Base-by-base conservation (phyloP, 2,329 filamentous ascomycete species). In the Fusarium papillatum region DNA sequence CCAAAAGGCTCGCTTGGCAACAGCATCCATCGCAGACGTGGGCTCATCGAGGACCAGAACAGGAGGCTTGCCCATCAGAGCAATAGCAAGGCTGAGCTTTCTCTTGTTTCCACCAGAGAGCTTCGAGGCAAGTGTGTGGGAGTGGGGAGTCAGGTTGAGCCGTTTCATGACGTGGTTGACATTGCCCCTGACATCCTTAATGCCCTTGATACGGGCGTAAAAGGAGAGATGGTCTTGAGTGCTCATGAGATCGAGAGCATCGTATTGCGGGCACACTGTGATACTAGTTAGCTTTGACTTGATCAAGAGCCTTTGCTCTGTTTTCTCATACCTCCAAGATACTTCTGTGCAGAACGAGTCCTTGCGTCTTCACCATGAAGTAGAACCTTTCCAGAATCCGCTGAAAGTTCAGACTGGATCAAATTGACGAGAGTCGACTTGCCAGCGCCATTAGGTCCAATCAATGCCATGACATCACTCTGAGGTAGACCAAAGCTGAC, bases 1-100 rank as follows among this genome's bases (percentile, higher is more conserved):
- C 95, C 95, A 98, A 92, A 98, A 96, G 66, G 95, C 89, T 22
- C 95, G 90, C 83, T 98, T 97, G 0, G 94, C 93, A 0, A 94
- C 94, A 0, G 95, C 95, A 78, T 98, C 95, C 88, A 98, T 94
- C 2, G 95, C 95, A 0, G 92, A 95, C 2, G 90, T 93, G 0
- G 95, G 95, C 81, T 98, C 95, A 81, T 98, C 95, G 3, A 98
- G 91, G 0, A 98, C 88, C 1, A 98, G 85, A 0, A 97, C 94
- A 0, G 92, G 91, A 0, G 95, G 95, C 78, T 97, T 96, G 7
- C 95, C 95, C 88, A 97, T 96, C 0, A 98, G 85, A 0, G 95
- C 95, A 65, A 98, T 97, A 1, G 93, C 95, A 0, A 98, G 88
- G 6, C 91, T 94, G 2, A 98, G 86, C 83, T 98, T 98, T 14